These are phyloP conservation scores for Lonicera japonica DNA, from an alignment of 129 eudicot species.

Conservation along the genomic window DNA sequence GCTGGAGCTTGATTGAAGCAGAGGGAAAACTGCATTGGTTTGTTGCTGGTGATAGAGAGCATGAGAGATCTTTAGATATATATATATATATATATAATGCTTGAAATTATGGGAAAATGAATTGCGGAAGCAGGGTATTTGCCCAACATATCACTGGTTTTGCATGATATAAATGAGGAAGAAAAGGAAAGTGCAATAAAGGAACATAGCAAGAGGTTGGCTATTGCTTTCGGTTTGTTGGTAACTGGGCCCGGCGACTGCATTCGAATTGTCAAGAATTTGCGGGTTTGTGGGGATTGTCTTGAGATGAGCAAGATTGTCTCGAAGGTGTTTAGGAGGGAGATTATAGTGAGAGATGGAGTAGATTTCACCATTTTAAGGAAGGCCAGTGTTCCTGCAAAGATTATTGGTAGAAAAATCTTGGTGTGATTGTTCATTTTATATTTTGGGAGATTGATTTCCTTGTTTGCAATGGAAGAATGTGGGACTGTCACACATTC, in stretches of 20 bases:
- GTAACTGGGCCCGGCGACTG: conserved; percentile 9
- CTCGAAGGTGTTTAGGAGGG: conserved; percentile 22
- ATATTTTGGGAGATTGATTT: too few species aligned
- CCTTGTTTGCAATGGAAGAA: too few species aligned
- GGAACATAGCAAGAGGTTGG: conserved; percentile 30
- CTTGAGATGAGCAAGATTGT: conserved; percentile 21
- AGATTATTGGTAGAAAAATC: conserved; percentile 26
- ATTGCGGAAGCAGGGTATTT: conserved; percentile 17
- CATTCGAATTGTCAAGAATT: conserved; percentile 27
- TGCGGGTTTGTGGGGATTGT: conserved; percentile 30
- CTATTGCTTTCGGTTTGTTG: conserved; percentile 30
- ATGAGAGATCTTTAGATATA: conserved; percentile 16
- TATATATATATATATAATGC: conserved; percentile 25
- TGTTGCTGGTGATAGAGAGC: conserved; percentile 29
- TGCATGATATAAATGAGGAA: conserved; percentile 27
- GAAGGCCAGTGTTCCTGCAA: conserved; percentile 21
- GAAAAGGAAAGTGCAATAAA: conserved; percentile 19
- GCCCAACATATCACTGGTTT: conserved; percentile 6
- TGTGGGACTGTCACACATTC: too few species aligned
- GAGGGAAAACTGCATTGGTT: conserved; percentile 19
- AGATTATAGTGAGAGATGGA: conserved; percentile 28
- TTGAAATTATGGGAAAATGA: conserved; percentile 9
- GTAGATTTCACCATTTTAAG: conserved; percentile 25
- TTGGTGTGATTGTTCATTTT: too few species aligned
- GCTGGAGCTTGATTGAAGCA: conserved; percentile 31